phyloP scores from a whole-genome alignment of 306 rosid species.

The Citrullus amarus region DNA sequence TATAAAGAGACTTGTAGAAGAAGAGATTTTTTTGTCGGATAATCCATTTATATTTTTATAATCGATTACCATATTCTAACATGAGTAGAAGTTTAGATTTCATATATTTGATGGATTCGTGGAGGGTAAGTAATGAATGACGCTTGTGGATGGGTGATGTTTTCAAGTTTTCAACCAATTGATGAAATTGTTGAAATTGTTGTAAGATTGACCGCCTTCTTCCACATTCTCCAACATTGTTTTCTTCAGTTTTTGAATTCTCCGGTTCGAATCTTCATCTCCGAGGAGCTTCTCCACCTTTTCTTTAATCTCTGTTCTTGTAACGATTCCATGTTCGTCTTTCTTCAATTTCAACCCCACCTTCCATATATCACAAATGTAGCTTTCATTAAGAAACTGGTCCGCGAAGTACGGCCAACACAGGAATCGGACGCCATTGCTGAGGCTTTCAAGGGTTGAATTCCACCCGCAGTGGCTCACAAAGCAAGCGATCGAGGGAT shows the following conservation, averaged over 20 bases:
- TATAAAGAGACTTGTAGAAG: too few relatives aligned
- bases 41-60: too few relatives aligned
- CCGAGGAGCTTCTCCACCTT: slow-evolving; percentile 29
- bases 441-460: slow-evolving; percentile 45
- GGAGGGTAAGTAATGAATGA: too few relatives aligned
- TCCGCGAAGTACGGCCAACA: slow-evolving; percentile 76
- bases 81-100: too few relatives aligned
- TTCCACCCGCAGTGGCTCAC: slow-evolving; percentile 78
- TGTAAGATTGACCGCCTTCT: slow-evolving; percentile 34
- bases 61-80: too few relatives aligned
- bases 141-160: too few relatives aligned
- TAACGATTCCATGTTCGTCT: slow-evolving; percentile 28
- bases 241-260: slow-evolving; percentile 26
- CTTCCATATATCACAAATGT: slow-evolving; percentile 54
- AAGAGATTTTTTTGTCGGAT: too few relatives aligned
- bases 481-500: slow-evolving; percentile 57
- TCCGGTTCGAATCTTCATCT: slow-evolving; percentile 25
- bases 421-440: slow-evolving; percentile 48
- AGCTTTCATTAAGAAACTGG: slow-evolving; percentile 43
- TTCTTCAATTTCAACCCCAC: slow-evolving; percentile 31
- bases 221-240: slow-evolving; percentile 12
- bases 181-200: slow-evolving; percentile 31
- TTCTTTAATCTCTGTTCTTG: slow-evolving; percentile 25
- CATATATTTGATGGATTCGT: too few relatives aligned
- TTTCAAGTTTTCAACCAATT: slow-evolving; percentile 31